These are phyloP conservation scores for Aspergillus brasiliensis DNA, from an alignment of 2,329 filamentous ascomycete species.

Conservation along the genomic window DNA sequence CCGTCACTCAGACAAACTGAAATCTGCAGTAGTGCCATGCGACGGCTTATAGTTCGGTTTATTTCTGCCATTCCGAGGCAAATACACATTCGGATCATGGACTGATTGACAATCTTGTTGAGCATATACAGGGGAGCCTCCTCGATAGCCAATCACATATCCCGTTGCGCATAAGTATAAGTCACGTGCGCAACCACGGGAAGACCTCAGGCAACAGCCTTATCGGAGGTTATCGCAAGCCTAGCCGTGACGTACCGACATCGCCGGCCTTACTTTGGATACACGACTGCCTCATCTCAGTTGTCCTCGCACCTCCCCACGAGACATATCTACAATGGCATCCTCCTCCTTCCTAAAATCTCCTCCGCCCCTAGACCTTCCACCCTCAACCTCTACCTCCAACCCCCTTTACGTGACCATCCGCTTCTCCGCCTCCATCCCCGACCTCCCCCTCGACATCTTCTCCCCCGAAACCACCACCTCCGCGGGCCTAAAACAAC, in stretches of 20 bases:
- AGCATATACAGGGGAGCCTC: neutral
- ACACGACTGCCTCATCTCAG: neutral
- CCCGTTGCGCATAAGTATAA: neutral
- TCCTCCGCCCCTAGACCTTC: conserved; percentile 7
- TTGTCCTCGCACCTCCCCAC: neutral
- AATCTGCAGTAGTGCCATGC: conserved; percentile 67
- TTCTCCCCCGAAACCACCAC: conserved; percentile 68
- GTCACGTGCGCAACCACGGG: neutral
- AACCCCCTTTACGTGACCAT: conserved; percentile 71
- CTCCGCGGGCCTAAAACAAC: conserved; percentile 75
- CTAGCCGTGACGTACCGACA: neutral
- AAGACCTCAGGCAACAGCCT: neutral
- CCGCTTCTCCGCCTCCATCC: conserved; percentile 83
- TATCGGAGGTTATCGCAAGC: neutral
- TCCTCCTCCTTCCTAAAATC: conserved; percentile 20
- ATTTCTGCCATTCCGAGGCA: neutral
- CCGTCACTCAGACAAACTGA: conserved; percentile 62
- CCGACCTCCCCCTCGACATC: conserved; percentile 81
- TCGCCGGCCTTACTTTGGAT: neutral
- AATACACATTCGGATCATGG: neutral
- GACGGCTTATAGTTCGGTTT: conserved; percentile 46
- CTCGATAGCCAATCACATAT: neutral
- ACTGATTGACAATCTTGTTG: neutral
- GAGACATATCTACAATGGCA: conserved; percentile 18
- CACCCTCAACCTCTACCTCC: neutral